Conservation (phyloP, 2,329 filamentous ascomycete genomes). For the Verticillium isaacii region DNA sequence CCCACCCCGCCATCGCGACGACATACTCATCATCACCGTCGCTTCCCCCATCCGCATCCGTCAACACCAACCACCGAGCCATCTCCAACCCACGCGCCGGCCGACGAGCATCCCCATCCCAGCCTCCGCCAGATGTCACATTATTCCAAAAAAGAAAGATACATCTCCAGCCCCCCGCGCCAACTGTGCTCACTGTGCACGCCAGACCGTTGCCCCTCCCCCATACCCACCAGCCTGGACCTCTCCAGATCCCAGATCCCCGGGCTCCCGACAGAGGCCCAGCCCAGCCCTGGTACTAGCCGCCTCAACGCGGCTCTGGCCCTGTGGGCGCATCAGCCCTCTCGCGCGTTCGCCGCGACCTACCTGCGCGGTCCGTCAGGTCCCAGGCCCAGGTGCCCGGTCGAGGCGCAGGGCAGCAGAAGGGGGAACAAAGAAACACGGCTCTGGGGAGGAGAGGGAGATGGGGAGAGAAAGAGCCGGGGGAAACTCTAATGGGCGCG, state of each 20-base stretch:
- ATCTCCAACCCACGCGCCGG: neutral
- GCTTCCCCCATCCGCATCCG: neutral
- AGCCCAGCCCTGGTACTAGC: too few species aligned
- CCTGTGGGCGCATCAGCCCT: neutral
- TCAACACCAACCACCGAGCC: neutral
- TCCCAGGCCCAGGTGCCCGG: neutral
- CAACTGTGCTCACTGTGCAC: slow-evolving; percentile 4
- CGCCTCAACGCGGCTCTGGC: neutral
- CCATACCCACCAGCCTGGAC: neutral
- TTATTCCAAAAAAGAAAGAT: neutral
- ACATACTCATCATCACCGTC: neutral
- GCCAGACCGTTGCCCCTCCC: neutral
- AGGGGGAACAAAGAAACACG: neutral
- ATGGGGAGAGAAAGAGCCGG: neutral
- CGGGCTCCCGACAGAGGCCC: neutral
- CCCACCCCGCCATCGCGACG: neutral
- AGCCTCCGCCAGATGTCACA: neutral
- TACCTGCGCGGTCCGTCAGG: too few species aligned
- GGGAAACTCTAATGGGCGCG: neutral
- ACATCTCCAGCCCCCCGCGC: neutral
- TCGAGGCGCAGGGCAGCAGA: neutral
- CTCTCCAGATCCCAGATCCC: neutral
- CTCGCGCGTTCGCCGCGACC: too few species aligned
- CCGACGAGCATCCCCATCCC: neutral
- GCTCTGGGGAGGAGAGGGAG: too few species aligned